phyloP scores from a whole-genome alignment of 208 protist species.

The Trypanosomatidae sp. region DNA sequence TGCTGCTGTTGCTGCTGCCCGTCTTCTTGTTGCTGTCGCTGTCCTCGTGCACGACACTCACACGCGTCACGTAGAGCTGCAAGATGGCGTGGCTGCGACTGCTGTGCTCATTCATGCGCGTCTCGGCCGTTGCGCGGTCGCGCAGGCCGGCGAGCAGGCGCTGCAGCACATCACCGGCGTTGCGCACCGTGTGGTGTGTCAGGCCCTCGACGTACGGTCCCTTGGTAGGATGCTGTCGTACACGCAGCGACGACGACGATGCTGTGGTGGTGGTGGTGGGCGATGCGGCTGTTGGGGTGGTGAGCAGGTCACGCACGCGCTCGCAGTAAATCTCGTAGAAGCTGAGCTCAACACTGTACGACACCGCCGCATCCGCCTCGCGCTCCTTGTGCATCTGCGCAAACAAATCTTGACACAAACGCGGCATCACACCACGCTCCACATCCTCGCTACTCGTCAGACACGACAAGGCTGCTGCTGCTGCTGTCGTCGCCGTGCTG shows the following conservation, averaged over 20 bases:
- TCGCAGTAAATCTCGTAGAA: constrained; percentile 89
- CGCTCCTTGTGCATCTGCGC: constrained; percentile 43
- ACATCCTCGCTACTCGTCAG: constrained; percentile 1
- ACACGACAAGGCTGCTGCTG: neutral
- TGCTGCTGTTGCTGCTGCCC: neutral
- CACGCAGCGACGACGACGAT: constrained; percentile 15
- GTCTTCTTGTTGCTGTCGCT: neutral
- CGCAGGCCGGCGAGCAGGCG: constrained; percentile 43
- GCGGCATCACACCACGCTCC: constrained; percentile 74
- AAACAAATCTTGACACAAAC: constrained; percentile 59
- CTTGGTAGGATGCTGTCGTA: constrained; percentile 61
- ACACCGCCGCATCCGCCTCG: constrained; percentile 35
- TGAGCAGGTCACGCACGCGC: constrained; percentile 63
- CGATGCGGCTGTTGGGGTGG: neutral
- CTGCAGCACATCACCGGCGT: constrained; percentile 29
- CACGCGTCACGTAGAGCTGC: constrained; percentile 77
- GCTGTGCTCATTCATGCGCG: constrained; percentile 92
- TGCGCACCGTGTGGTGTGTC: constrained; percentile 30
- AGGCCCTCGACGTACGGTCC: constrained; percentile 75
- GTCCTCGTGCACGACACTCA: constrained; percentile 3
- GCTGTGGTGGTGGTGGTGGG: neutral
- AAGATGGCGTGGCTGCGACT: constrained; percentile 95
- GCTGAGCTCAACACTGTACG: constrained; percentile 52
- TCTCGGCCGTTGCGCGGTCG: constrained; percentile 75
- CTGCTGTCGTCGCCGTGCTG: too few species aligned